Base-by-base conservation (phyloP, 495 filamentous ascomycete genomes). In the Talaromyces ruber region DNA sequence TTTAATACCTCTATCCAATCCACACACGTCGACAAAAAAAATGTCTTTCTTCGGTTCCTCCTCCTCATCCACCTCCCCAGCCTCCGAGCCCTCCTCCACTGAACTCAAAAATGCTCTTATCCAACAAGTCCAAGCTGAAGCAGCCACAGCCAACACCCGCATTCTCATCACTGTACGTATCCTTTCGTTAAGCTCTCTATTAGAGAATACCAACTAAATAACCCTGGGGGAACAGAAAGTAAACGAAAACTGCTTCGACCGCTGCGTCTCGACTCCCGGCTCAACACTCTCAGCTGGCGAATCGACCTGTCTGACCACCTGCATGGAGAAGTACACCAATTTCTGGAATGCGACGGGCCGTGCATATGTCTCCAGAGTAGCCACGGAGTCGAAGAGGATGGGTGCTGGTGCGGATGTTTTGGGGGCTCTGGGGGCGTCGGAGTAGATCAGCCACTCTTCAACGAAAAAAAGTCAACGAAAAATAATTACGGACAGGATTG, bases 251-350 rank as follows among this genome's bases (percentile, higher is more conserved):
- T 98, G 94, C 84, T 98, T 96, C 84, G 85, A 93, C 37, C 87
- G 87, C 71, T 98, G 94, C 78, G 79, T 98, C 45, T 87, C 93
- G 28, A 86, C 92, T 67, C 94, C 94, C 59, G 88, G 91, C 60
- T 74, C 81, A 57, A 89, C 88, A 45, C 76, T 98, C 54, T 91
- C 90, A 37, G 73, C 79, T 59, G 81, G 79, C 67, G 85, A 92
- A 76, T 84, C 87, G 73, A 79, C 82, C 51, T 98, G 94, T 82
- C 82, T 93, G 62, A 88, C 87, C 6, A 76, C 81, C 63, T 98
- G 94, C 79, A 94, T 97, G 89, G 91, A 97, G 72, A 98, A 98
- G 78, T 98, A 98, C 80, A 96, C 97, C 82, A 76, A 80, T 25
- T 83, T 90, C 32, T 98, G 95, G 95, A 97, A 97, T 73, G 78